A percentile compares a stretch with the other conserved stretches of the same genome.
Evolutionary conservation across 148 eudicot species (phyloP).

Genomic region (Limonium bicolor): DNA sequence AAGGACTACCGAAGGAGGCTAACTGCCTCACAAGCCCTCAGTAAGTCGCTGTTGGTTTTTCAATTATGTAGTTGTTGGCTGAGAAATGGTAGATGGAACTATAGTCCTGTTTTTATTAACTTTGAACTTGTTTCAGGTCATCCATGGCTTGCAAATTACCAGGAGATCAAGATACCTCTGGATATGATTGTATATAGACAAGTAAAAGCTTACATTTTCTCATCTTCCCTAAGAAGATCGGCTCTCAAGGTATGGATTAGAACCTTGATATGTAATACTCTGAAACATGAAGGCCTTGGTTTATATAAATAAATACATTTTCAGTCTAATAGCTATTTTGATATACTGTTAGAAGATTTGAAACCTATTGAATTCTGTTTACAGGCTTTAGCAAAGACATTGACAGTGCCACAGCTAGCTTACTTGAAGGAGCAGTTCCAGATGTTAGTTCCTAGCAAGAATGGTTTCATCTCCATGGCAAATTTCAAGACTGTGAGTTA

Average conservation of each 20-base stretch:
- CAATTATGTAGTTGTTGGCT: too few relatives aligned
- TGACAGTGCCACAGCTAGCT: slow-evolving; percentile 53
- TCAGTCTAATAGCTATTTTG: too few relatives aligned
- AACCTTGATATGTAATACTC: not conserved
- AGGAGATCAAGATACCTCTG: slow-evolving; percentile 61
- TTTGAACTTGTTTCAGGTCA: slow-evolving; percentile 46
- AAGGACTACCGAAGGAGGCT: slow-evolving; percentile 87
- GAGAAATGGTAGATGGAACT: too few relatives aligned
- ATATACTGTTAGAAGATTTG: too few relatives aligned
- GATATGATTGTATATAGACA: slow-evolving; percentile 80
- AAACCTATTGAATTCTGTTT: not conserved
- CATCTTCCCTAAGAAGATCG: slow-evolving; percentile 76
- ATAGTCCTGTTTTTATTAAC: not conserved
- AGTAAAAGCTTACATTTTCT: slow-evolving; percentile 73
- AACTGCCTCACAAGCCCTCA: slow-evolving; percentile 88
- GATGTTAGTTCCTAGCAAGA: slow-evolving; percentile 67
- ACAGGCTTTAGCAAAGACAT: slow-evolving; percentile 88
- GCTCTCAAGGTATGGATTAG: slow-evolving; percentile 88
- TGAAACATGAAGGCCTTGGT: not conserved
- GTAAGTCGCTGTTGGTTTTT: slow-evolving; percentile 29
- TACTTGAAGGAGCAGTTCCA: slow-evolving; percentile 80
- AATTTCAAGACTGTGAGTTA: slow-evolving; percentile 56
- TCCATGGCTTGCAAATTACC: slow-evolving; percentile 74
- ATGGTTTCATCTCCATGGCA: slow-evolving; percentile 54
- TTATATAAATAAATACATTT: not conserved